Percentiles rank a stretch among this genome's conserved stretches.
Evolutionary conservation across 2,329 filamentous ascomycete genomes (phyloP).

Genomic region (Colletotrichum nymphaeae): DNA sequence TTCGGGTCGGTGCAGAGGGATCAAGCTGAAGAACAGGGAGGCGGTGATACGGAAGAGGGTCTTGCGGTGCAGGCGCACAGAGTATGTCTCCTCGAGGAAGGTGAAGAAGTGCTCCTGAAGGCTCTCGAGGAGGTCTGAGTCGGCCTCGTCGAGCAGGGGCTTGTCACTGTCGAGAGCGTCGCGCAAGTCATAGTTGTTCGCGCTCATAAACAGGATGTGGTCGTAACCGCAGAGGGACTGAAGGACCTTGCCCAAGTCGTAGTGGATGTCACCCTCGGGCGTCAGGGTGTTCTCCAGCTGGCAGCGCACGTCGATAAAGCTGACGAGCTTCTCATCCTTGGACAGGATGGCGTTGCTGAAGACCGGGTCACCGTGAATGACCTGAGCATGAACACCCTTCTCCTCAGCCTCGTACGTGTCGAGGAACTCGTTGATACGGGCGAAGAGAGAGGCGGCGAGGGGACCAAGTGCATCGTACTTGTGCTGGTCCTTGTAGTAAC

Average conservation of each 20-base stretch:
- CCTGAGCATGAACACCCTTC: slow-evolving; percentile 39
- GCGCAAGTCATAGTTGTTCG: slow-evolving; percentile 36
- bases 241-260: slow-evolving; percentile 45
- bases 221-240: slow-evolving; percentile 46
- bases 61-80: slow-evolving; percentile 42
- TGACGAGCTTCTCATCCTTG: slow-evolving; percentile 41
- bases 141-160: slow-evolving; percentile 41
- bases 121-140: slow-evolving; percentile 39
- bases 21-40: slow-evolving; percentile 44
- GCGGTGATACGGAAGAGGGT: slow-evolving; percentile 46
- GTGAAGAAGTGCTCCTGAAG: slow-evolving; percentile 41
- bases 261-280: slow-evolving; percentile 43
- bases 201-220: slow-evolving; percentile 42
- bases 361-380: slow-evolving; percentile 46
- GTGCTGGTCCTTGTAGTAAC: slow-evolving; percentile 38
- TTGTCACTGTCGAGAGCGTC: slow-evolving; percentile 31
- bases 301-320: slow-evolving; percentile 45
- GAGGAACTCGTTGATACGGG: slow-evolving; percentile 42
- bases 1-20: slow-evolving; percentile 43
- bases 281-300: slow-evolving; percentile 43
- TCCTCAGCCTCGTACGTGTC: slow-evolving; percentile 44
- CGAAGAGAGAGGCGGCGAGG: slow-evolving; percentile 39
- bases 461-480: slow-evolving; percentile 42
- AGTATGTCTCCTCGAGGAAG: slow-evolving; percentile 42
- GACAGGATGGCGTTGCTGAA: slow-evolving; percentile 45